A percentile compares a stretch with the other conserved stretches of the same genome.
phyloP scores from a whole-genome alignment of 106 monocot genomes.

The Apostasia ramifera region DNA sequence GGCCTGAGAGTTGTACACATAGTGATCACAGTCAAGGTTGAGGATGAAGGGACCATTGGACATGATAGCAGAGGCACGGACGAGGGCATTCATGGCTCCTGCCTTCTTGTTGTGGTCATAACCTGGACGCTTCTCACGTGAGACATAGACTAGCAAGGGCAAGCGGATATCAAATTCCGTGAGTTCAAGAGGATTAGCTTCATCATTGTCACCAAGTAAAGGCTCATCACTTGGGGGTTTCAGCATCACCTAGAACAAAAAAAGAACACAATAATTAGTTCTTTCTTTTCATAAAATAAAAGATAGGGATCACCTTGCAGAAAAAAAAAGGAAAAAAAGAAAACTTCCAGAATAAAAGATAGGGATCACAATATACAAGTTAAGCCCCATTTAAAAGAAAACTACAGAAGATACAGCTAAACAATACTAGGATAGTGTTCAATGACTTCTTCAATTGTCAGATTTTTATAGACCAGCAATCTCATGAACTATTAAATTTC shows the following conservation, averaged over 20 bases:
- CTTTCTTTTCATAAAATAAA: no score
- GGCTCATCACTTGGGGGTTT: slow-evolving; percentile 52
- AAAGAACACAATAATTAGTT: no score
- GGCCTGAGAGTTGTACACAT: slow-evolving; percentile 50
- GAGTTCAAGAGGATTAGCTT: slow-evolving; percentile 25
- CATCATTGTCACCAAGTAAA: slow-evolving; percentile 18
- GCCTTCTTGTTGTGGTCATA: slow-evolving; percentile 74
- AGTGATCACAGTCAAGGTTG: slow-evolving; percentile 66
- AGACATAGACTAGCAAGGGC: slow-evolving; percentile 58
- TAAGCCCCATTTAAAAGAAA: no score
- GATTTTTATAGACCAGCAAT: no score
- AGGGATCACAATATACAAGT: no score
- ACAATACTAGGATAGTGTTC: no score
- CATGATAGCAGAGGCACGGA: slow-evolving; percentile 58
- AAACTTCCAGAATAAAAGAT: background rate
- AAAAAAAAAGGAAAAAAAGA: background rate
- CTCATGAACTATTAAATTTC: no score
- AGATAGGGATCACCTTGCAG: background rate
- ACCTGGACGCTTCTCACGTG: slow-evolving; percentile 60
- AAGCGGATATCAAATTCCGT: slow-evolving; percentile 37
- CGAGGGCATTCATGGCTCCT: slow-evolving; percentile 65
- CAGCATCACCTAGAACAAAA: slow-evolving; percentile 41
- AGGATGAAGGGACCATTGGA: slow-evolving; percentile 65
- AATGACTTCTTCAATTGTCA: no score
- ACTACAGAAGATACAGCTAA: no score